phyloP scores from a whole-genome alignment of 345 rosid species.

The Iberis pinnata region DNA sequence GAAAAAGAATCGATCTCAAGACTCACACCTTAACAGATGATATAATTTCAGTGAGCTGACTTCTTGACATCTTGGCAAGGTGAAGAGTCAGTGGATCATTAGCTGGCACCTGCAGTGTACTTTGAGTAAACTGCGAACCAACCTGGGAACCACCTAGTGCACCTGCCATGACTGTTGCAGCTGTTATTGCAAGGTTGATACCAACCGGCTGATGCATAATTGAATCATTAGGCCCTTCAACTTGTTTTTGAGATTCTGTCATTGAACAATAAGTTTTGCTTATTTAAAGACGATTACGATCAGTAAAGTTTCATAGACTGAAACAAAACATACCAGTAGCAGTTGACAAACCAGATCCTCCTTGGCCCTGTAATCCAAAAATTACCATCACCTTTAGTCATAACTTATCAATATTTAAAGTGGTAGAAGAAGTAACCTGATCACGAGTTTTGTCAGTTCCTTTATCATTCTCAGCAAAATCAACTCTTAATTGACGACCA shows the following conservation, averaged over 20 bases:
- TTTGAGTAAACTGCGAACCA: slow-evolving; percentile 44
- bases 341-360: slow-evolving; percentile 68
- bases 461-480: slow-evolving; percentile 98
- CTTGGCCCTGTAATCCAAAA: slow-evolving; percentile 65
- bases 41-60: slow-evolving; percentile 67
- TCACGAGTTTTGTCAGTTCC: slow-evolving; percentile 69
- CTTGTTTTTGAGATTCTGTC: slow-evolving; percentile 55
- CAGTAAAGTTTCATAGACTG: slow-evolving; percentile 4
- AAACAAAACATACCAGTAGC: slow-evolving; percentile 43
- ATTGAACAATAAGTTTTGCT: slow-evolving; percentile 8
- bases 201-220: slow-evolving; percentile 72
- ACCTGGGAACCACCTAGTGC: slow-evolving; percentile 70
- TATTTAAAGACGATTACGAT: neutral
- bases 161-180: slow-evolving; percentile 70
- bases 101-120: slow-evolving; percentile 42
- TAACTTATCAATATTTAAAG: neutral
- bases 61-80: slow-evolving; percentile 82
- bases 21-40: slow-evolving; percentile 67
- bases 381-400: slow-evolving; percentile 11
- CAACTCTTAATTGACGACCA: slow-evolving; percentile 93
- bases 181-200: slow-evolving; percentile 65
- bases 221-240: slow-evolving; percentile 53
- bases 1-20: neutral
- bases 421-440: slow-evolving; percentile 40
- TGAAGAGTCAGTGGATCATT: slow-evolving; percentile 88